phyloP scores from a whole-genome alignment of 306 rosid genomes.

The Quercus glauca region DNA sequence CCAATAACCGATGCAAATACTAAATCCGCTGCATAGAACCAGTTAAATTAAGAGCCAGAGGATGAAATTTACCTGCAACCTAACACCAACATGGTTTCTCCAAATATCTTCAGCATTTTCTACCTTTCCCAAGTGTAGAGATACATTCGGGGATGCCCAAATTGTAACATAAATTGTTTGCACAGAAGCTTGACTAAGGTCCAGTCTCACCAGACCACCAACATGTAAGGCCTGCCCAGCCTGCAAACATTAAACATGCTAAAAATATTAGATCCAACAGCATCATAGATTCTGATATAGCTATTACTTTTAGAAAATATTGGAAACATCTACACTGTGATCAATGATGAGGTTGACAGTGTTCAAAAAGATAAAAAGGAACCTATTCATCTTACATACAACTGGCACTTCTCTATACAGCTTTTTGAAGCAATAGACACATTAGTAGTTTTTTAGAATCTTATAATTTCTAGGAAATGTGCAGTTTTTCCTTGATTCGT shows the following conservation, averaged over 20 bases:
- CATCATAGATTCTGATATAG: conserved; percentile 17
- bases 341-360: neutral
- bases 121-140: conserved; percentile 83
- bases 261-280: neutral
- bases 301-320: neutral
- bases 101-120: conserved; percentile 91
- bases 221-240: conserved; percentile 74
- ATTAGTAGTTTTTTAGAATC: neutral
- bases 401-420: neutral
- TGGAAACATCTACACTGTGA: neutral
- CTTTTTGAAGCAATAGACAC: neutral
- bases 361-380: neutral
- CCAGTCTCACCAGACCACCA: conserved; percentile 82
- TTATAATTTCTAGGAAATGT: neutral
- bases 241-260: conserved; percentile 42
- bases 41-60: neutral
- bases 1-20: neutral
- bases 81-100: conserved; percentile 74
- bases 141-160: conserved; percentile 85
- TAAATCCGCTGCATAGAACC: neutral
- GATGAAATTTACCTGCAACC: conserved; percentile 65
- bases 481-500: neutral
- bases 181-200: conserved; percentile 68
- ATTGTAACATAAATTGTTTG: conserved; percentile 76
- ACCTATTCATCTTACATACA: neutral